Evolutionary conservation across 345 rosid species (phyloP), one percentile per base, ranked within the genome.

Genomic region (Corymbia maculata): DNA sequence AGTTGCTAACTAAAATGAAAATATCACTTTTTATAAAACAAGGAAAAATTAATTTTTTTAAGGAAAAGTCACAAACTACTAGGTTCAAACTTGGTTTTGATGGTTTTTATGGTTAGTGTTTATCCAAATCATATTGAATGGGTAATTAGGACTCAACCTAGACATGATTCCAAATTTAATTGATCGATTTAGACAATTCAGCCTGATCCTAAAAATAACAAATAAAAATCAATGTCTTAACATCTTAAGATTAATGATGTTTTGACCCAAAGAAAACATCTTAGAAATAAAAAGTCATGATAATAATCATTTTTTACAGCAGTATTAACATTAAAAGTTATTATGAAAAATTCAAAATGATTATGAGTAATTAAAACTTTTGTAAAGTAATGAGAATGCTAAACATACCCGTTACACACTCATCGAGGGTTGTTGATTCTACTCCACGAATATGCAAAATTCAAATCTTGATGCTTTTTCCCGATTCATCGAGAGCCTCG

Each of bases 341-440:
- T 68, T 32, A 8, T 32, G 45, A 2, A 32, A 68, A 32, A 32
- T 32, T 68, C 45, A 16, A 16, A 21, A 68, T 0, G 0, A 1
- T 14, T 68, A 0, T 16, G 0, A 68, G 19, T 13, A 66, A 14
- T n/a, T n/a, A 3, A n/a, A 1, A 3, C 4, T 2, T 12, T 14
- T 4, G 32, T 32, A 14, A 32, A 10, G 12, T 16, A 16, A 2
- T 16, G 22, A 68, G 32, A 32, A 68, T 30, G 22, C 16, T 68
- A 30, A 8, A 2, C 4, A 6, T 15, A 22, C 11, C 79, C 22
- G 22, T 68, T 32, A 64, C 7, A 42, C 4, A 2, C 14, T 19
- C 6, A 6, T 9, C 0, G 1, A 9, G 12, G 24, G 12, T 68
- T 6, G 22, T 30, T 7, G 16, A 5, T 68, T 68, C 45, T 32